phyloP scores from a whole-genome alignment of 495 filamentous ascomycete genomes.

The Ramalina peruviana region DNA sequence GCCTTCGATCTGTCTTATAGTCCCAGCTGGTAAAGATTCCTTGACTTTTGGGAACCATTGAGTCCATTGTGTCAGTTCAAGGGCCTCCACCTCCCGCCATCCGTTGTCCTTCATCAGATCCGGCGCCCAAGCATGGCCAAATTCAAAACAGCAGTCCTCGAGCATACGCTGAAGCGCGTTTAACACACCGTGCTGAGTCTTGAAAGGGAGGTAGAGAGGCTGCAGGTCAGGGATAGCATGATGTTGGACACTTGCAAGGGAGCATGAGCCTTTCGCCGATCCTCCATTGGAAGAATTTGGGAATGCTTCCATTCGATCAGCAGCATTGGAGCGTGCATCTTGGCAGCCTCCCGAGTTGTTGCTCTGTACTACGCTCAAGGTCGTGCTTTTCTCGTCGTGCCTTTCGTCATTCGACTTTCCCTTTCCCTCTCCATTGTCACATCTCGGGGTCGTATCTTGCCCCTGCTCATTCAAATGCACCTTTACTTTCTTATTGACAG shows the following conservation, averaged over 20 bases:
- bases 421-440: too few species aligned
- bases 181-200: constrained; percentile 10
- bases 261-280: too few species aligned
- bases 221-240: constrained; percentile 3
- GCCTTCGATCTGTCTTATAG: constrained; percentile 5
- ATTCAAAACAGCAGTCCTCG: constrained; percentile 11
- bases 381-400: too few species aligned
- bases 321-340: too few species aligned
- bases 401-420: too few species aligned
- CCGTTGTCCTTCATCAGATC: constrained; percentile 7
- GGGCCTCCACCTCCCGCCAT: constrained; percentile 9
- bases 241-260: too few species aligned
- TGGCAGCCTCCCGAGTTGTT: too few species aligned
- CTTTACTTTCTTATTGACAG: background rate
- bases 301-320: too few species aligned
- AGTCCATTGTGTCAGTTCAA: constrained; percentile 14
- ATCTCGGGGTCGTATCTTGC: too few species aligned
- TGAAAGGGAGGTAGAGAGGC: constrained; percentile 11
- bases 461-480: background rate
- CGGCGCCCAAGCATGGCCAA: constrained; percentile 10
- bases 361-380: too few species aligned
- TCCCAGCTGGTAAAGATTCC: constrained; percentile 3
- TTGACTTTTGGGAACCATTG: constrained; percentile 5
- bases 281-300: too few species aligned
- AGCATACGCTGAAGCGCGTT: constrained; percentile 6